phyloP scores from a whole-genome alignment of 2,329 filamentous ascomycete species.

The Drechslerella dactyloides region DNA sequence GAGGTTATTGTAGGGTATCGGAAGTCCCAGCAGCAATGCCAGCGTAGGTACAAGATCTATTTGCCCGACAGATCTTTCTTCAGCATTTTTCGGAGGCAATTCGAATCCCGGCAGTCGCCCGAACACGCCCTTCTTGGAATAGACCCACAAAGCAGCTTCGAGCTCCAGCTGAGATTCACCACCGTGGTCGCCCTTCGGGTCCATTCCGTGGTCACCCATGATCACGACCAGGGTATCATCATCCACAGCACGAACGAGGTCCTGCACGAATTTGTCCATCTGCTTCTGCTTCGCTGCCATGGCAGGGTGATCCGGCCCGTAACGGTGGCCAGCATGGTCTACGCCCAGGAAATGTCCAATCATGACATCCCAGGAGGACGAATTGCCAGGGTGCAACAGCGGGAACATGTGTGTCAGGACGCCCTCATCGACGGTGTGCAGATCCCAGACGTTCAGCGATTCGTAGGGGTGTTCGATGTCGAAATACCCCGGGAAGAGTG shows the following conservation, averaged over 20 bases:
- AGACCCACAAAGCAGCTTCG: conserved; percentile 97
- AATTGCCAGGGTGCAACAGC: conserved; percentile 70
- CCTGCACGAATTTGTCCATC: conserved; percentile 81
- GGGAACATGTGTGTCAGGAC: conserved; percentile 91
- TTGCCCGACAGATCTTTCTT: conserved; percentile 75
- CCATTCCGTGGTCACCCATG: conserved; percentile 99
- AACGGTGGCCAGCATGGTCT: conserved; percentile 94
- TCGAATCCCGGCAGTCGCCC: conserved; percentile 66
- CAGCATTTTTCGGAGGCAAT: conserved; percentile 66
- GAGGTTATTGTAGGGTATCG: conserved; percentile 95
- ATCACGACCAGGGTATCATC: conserved; percentile 87
- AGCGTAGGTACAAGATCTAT: conserved; percentile 96
- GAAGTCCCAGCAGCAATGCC: conserved; percentile 83
- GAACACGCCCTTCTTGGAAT: conserved; percentile 84
- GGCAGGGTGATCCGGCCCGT: conserved; percentile 87
- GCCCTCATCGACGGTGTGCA: conserved; percentile 95
- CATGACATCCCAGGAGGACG: conserved; percentile 85
- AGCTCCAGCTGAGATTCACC: conserved; percentile 97
- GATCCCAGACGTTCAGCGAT: conserved; percentile 97
- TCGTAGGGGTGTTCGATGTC: conserved; percentile 89
- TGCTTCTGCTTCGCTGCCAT: conserved; percentile 90
- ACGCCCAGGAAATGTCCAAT: conserved; percentile 94
- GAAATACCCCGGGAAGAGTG: conserved; percentile 92
- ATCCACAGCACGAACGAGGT: conserved; percentile 75
- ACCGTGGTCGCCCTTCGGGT: conserved; percentile 95